Percentiles rank a stretch among this genome's conserved stretches.
phyloP scores from a whole-genome alignment of 768 basidiomycete genomes.

The Tulasnella calospora region DNA sequence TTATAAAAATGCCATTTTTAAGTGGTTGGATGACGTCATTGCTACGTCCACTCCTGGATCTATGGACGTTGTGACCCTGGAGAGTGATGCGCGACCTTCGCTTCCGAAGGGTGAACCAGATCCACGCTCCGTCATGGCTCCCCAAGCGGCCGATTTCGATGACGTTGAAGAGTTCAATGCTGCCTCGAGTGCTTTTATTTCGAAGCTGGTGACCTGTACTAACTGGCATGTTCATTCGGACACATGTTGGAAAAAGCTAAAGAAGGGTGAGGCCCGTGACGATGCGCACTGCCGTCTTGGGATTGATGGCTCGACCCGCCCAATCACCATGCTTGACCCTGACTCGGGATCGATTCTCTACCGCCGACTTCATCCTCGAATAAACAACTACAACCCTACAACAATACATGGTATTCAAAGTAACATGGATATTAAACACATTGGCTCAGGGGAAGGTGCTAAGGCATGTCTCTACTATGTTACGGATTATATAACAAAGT shows the following conservation, averaged over 20 bases:
- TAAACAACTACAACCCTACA: conserved; percentile 44
- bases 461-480: conserved; percentile 47
- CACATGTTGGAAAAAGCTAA: conserved; percentile 43
- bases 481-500: conserved; percentile 49
- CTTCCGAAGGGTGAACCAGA: neutral
- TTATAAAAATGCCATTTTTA: neutral
- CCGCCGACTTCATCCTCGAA: conserved; percentile 39
- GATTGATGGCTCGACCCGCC: conserved; percentile 16
- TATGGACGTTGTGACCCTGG: neutral
- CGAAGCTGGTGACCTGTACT: neutral
- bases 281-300: conserved; percentile 38
- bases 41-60: neutral
- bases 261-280: conserved; percentile 30
- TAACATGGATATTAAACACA: conserved; percentile 50
- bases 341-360: conserved; percentile 31
- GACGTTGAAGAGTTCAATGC: neutral
- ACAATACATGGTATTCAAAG: conserved; percentile 40
- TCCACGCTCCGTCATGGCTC: neutral
- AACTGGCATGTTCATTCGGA: conserved; percentile 32
- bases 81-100: neutral
- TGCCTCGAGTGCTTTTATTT: neutral
- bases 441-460: conserved; percentile 41
- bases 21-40: neutral
- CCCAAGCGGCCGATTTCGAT: neutral
- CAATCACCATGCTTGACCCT: conserved; percentile 31